Conservation (phyloP, 2,329 filamentous ascomycete genomes). For the Lasiodiplodia sp. region DNA sequence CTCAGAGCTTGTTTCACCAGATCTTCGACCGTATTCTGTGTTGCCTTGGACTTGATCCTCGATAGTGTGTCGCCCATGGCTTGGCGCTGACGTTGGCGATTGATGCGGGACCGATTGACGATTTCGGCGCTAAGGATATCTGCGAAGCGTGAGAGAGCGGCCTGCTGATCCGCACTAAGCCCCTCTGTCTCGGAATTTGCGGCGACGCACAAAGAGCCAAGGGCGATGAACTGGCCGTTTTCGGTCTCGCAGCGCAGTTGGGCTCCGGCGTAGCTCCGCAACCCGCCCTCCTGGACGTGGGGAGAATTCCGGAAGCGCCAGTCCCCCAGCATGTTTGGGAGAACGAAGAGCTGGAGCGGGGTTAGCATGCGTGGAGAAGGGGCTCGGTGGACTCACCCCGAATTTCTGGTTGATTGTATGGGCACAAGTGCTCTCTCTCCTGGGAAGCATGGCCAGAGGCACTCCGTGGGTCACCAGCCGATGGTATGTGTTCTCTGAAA, state of each 20-base stretch:
- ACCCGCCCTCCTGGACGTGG: slow-evolving; percentile 50
- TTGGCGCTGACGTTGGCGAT: slow-evolving; percentile 51
- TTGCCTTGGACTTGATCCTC: slow-evolving; percentile 26
- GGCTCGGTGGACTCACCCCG: slow-evolving; percentile 38
- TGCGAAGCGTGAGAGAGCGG: slow-evolving; percentile 46
- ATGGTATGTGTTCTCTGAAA: slow-evolving; percentile 53
- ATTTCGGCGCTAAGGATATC: slow-evolving; percentile 53
- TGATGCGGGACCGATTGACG: slow-evolving; percentile 46
- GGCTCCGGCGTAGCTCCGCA: slow-evolving; percentile 53
- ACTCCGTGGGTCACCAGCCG: slow-evolving; percentile 53
- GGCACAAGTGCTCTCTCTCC: slow-evolving; percentile 55
- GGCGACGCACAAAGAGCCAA: slow-evolving; percentile 55
- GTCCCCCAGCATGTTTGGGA: slow-evolving; percentile 53
- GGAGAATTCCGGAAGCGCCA: slow-evolving; percentile 55
- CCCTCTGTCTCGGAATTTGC: slow-evolving; percentile 44
- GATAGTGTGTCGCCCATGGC: slow-evolving; percentile 47
- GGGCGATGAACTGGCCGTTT: slow-evolving; percentile 48
- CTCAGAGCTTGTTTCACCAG: slow-evolving; percentile 41
- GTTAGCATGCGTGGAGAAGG: not conserved
- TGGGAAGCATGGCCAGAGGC: slow-evolving; percentile 51
- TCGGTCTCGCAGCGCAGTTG: slow-evolving; percentile 51
- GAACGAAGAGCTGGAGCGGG: slow-evolving; percentile 46
- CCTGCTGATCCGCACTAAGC: slow-evolving; percentile 43
- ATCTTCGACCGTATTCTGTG: slow-evolving; percentile 37
- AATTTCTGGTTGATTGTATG: slow-evolving; percentile 51